Conservation (phyloP, 2,329 filamentous ascomycete species). For the Septoria petroselini region DNA sequence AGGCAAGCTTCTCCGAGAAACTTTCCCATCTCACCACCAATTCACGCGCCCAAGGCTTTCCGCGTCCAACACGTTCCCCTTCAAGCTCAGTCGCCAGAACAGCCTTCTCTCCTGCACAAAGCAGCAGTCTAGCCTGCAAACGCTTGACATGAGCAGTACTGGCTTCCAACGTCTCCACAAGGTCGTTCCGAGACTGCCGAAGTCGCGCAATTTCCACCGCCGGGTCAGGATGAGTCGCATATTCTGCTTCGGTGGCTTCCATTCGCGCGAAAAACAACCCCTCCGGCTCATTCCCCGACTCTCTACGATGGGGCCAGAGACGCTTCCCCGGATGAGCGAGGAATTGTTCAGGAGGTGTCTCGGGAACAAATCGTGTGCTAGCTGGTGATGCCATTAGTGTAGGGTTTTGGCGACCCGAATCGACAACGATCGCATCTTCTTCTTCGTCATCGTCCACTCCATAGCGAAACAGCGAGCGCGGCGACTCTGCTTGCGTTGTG, state of each 20-base stretch:
- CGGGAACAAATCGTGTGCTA: conserved; percentile 10
- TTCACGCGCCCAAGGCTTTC: not conserved
- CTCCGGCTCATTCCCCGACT: no score
- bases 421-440: not conserved
- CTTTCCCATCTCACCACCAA: not conserved
- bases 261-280: no score
- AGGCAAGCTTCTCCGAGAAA: not conserved
- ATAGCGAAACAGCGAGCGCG: not conserved
- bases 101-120: not conserved
- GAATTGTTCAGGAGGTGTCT: conserved; percentile 7
- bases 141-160: conserved; percentile 12
- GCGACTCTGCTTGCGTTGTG: not conserved
- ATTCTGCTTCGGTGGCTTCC: not conserved
- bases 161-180: conserved; percentile 3
- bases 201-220: conserved; percentile 1
- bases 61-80: not conserved
- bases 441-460: not conserved
- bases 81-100: not conserved
- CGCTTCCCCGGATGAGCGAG: not conserved
- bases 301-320: no score
- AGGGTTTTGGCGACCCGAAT: not conserved
- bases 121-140: not conserved
- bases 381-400: conserved; percentile 3
- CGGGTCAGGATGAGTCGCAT: not conserved
- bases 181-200: conserved; percentile 5